phyloP scores from a whole-genome alignment of 75 land plant genomes.

The Pinus taeda region DNA sequence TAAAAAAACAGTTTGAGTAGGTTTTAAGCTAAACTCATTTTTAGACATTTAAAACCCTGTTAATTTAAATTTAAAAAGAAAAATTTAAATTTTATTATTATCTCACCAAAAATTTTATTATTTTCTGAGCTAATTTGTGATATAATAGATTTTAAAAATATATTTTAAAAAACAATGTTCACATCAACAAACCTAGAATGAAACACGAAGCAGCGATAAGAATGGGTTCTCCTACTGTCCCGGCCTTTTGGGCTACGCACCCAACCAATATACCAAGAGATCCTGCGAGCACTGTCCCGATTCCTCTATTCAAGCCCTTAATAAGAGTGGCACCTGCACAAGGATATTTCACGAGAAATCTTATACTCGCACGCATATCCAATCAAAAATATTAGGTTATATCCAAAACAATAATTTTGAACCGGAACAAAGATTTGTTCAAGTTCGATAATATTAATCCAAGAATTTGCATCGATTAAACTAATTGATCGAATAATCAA shows the following conservation, averaged over 20 bases:
- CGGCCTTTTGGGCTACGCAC: slow-evolving; percentile 2
- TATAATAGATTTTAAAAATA: no score
- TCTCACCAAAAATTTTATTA: no score
- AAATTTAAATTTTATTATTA: no score
- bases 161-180: no score
- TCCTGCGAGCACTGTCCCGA: slow-evolving; percentile 30
- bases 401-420: background rate
- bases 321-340: slow-evolving; percentile 25
- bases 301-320: slow-evolving; percentile 36
- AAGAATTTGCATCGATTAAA: background rate
- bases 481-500: background rate
- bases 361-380: no score
- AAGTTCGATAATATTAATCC: background rate
- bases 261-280: slow-evolving; percentile 11
- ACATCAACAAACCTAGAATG: slow-evolving; percentile 17
- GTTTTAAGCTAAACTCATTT: no score
- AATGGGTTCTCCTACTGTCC: slow-evolving; percentile 11
- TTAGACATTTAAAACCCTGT: no score
- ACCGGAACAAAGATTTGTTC: background rate
- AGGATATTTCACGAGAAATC: background rate
- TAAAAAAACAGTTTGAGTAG: no score
- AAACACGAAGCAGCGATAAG: slow-evolving; percentile 20
- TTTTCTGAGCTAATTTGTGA: no score
- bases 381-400: no score
- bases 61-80: no score